Evolutionary conservation across 2,329 filamentous ascomycete species (phyloP).

Genomic region (Colletotrichum sp.): DNA sequence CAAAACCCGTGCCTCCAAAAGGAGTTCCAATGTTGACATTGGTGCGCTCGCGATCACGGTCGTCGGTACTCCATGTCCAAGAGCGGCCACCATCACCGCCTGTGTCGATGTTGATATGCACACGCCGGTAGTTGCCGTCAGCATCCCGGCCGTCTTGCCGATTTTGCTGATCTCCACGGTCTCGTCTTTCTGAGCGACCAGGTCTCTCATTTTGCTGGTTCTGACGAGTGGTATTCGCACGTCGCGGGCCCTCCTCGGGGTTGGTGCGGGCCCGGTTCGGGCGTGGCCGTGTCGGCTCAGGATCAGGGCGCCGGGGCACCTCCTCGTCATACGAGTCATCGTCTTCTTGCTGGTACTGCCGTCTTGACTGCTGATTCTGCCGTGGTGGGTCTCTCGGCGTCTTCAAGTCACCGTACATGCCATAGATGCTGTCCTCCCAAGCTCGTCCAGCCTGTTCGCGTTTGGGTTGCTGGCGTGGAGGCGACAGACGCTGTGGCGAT

Average conservation of each 20-base stretch:
- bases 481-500: background rate
- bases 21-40: conserved; percentile 5
- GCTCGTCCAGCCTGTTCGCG: background rate
- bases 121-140: background rate
- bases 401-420: conserved; percentile 15
- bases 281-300: background rate
- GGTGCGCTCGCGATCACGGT: background rate
- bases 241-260: background rate
- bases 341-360: background rate
- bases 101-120: conserved; percentile 10
- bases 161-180: background rate
- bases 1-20: background rate
- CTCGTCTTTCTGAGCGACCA: background rate
- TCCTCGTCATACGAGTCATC: conserved; percentile 10
- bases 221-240: background rate
- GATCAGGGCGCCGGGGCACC: background rate
- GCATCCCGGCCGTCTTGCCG: background rate
- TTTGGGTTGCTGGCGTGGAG: background rate
- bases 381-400: conserved; percentile 8
- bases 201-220: background rate
- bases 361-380: background rate
- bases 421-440: conserved; percentile 18
- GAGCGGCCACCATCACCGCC: conserved; percentile 4
- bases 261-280: background rate
- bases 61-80: background rate